Percentiles rank a stretch among this genome's conserved stretches.
phyloP scores from a whole-genome alignment of 2,329 filamentous ascomycete genomes.

The Colletotrichum horii region DNA sequence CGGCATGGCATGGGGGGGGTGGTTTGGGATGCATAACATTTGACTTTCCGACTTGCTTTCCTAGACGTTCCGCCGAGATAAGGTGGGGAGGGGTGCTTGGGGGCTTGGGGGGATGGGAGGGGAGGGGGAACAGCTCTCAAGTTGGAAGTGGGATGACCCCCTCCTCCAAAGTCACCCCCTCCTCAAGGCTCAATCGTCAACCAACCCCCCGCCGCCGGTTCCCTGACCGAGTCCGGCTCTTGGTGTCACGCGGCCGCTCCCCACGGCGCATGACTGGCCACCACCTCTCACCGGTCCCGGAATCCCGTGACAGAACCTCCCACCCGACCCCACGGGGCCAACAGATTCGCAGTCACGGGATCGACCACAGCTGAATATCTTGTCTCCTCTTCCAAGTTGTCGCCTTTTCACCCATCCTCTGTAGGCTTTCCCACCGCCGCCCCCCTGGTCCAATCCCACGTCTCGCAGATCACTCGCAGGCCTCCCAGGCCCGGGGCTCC shows the following conservation, averaged over 20 bases:
- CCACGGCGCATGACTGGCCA: conserved; percentile 19
- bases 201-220: not conserved
- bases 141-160: not conserved
- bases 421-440: not conserved
- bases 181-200: not conserved
- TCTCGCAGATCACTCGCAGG: not conserved
- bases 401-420: not conserved
- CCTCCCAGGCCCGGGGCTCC: not conserved
- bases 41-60: conserved; percentile 8
- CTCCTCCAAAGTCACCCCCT: not conserved
- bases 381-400: not conserved
- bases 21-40: not conserved
- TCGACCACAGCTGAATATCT: not conserved
- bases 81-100: not conserved
- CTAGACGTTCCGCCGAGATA: not conserved
- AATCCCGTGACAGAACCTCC: conserved; percentile 1
- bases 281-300: conserved; percentile 17
- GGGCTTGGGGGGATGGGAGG: not conserved
- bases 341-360: conserved; percentile 5
- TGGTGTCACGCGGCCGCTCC: conserved; percentile 16
- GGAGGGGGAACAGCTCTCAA: not conserved
- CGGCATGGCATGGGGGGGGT: not conserved
- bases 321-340: conserved; percentile 2
- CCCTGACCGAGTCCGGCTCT: conserved; percentile 17
- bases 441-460: not conserved